Evolutionary conservation across 2,329 filamentous ascomycete genomes (phyloP).

Genomic region (Amauroascus verrucosus): DNA sequence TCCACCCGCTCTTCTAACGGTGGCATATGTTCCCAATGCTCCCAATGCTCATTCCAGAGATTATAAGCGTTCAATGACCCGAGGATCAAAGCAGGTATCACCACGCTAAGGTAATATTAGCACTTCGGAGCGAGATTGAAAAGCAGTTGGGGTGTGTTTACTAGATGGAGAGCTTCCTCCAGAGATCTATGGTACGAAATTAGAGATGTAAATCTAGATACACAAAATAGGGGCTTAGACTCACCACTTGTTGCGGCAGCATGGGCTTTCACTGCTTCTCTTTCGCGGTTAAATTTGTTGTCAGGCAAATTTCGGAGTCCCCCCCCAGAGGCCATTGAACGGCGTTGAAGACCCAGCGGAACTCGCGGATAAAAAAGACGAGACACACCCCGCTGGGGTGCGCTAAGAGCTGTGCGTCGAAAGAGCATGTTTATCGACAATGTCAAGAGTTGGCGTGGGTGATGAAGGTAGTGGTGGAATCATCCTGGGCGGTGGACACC

Average conservation of each 20-base stretch:
- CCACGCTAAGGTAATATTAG: no score
- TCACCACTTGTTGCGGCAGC: constrained; percentile 71
- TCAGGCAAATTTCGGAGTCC: constrained; percentile 56
- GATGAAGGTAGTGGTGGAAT: no score
- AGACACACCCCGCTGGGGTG: constrained; percentile 42
- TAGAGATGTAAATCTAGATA: constrained; percentile 20
- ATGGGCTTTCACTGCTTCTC: constrained; percentile 81
- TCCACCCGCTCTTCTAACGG: constrained; percentile 83
- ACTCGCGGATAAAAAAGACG: no score
- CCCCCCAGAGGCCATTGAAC: constrained; percentile 33
- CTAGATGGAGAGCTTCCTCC: constrained; percentile 94
- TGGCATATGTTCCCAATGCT: constrained; percentile 78
- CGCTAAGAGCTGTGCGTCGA: no score
- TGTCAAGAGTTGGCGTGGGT: no score
- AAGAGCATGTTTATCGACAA: no score
- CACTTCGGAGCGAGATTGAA: not conserved
- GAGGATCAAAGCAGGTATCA: constrained; percentile 61
- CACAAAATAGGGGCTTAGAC: constrained; percentile 11
- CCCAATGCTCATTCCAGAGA: constrained; percentile 94
- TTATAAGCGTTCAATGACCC: constrained; percentile 73
- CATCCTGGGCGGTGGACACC: no score
- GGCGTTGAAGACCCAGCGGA: constrained; percentile 29
- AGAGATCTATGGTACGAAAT: constrained; percentile 56
- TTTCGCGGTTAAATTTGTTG: constrained; percentile 90
- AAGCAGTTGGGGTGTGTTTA: constrained; percentile 39